Evolutionary conservation across 164 flowering plant genomes (phyloP).

Genomic region (Magnolia changhungtana): DNA sequence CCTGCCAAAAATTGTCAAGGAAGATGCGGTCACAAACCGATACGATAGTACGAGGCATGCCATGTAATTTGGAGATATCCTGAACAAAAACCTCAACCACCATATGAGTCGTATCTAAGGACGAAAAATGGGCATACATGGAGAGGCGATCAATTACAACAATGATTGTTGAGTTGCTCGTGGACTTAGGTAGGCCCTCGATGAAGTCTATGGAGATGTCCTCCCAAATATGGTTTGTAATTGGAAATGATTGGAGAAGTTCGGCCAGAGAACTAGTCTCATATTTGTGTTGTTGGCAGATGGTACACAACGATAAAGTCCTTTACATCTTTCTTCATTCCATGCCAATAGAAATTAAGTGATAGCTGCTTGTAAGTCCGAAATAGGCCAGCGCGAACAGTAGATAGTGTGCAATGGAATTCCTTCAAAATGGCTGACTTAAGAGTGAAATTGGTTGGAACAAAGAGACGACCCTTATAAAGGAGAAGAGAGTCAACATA

Average conservation of each 20-base stretch:
- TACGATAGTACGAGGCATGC: not conserved
- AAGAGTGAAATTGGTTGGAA: not conserved
- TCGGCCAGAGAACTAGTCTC: not conserved
- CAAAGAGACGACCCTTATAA: not conserved
- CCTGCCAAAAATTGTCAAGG: not conserved
- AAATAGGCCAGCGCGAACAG: not conserved
- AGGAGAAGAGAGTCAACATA: not conserved
- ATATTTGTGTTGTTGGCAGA: not conserved
- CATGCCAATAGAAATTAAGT: not conserved
- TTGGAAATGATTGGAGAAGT: not conserved
- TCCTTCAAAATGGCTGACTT: not conserved
- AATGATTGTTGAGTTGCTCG: not conserved
- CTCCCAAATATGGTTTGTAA: not conserved
- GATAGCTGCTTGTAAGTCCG: not conserved
- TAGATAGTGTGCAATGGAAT: not conserved
- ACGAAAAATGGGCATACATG: not conserved
- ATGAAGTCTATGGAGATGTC: conserved; percentile 10
- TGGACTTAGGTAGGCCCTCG: not conserved
- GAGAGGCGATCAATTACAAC: conserved; percentile 1
- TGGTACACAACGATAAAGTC: not conserved
- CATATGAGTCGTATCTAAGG: not conserved
- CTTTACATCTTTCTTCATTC: not conserved
- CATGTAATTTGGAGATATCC: too few relatives aligned
- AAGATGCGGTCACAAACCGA: not conserved
- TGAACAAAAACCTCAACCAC: not conserved